Percentiles rank a stretch among this genome's conserved stretches.
These are phyloP conservation scores for Beta vulgaris DNA, from an alignment of 148 eudicot species.

Conservation along the genomic window DNA sequence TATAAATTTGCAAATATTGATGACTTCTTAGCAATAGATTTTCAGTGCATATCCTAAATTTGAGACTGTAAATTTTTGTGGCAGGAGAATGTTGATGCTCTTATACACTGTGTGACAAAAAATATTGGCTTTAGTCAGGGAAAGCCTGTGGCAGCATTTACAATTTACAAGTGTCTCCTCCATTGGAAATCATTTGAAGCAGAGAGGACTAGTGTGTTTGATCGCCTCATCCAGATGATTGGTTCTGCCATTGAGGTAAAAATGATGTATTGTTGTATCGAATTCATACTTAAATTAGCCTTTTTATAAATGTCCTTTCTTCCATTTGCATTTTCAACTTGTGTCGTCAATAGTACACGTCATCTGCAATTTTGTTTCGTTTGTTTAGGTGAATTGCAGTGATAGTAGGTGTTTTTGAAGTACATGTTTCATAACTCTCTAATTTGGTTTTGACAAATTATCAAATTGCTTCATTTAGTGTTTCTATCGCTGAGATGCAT, in stretches of 20 bases:
- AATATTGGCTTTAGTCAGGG: constrained; percentile 90
- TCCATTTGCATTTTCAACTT: background rate
- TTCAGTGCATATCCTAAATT: constrained; percentile 3
- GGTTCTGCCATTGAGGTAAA: constrained; percentile 96
- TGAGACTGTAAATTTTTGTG: constrained; percentile 19
- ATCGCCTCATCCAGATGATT: constrained; percentile 93
- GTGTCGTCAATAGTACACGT: background rate
- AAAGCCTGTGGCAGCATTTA: constrained; percentile 92
- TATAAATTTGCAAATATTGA: constrained; percentile 30
- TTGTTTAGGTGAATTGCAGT: no score
- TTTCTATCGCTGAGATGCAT: no score
- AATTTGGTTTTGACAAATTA: no score
- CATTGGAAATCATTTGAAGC: constrained; percentile 99
- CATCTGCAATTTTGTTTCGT: no score
- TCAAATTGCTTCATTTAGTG: no score
- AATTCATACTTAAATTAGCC: background rate
- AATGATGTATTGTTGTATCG: background rate
- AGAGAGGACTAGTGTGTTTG: constrained; percentile 94
- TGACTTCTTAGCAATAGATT: background rate
- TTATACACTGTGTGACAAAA: constrained; percentile 71
- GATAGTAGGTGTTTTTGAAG: no score
- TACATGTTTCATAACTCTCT: no score
- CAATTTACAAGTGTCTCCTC: constrained; percentile 89
- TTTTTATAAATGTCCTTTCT: background rate
- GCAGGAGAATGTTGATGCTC: constrained; percentile 90